Base-by-base conservation (phyloP, 2,329 filamentous ascomycete species). In the Penicillium italicum region DNA sequence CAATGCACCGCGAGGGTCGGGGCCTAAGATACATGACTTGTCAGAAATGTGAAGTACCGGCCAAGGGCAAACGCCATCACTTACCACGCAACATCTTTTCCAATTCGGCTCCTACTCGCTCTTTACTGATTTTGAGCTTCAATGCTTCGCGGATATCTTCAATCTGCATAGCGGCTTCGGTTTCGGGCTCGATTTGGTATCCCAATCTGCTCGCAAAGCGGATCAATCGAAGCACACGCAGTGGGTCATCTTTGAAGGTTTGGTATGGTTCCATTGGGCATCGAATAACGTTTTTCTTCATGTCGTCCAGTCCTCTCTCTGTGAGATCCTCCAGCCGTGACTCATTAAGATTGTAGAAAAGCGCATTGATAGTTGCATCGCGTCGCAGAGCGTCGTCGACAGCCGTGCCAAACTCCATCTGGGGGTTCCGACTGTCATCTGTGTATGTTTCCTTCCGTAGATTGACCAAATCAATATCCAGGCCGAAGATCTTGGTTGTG, bases 391-490 rank as follows among this genome's bases (percentile, higher is more conserved):
- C 93, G 74, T 99, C 93, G 72, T 99, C 91, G 69, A 89, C 82
- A 0, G 93, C 87, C 0, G 91, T 96, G 5, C 93, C 94, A 72
- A 97, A 97, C 70, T 96, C 91, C 82, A 97, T 89, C 65, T 90
- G 82, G 1, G 93, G 93, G 66, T 95, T 96, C 34, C 94, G 85
- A 68, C 90, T 96, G 57, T 94, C 85, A n/a, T 90, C 87, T 0
- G 86, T 83, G 66, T 97, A 97, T 0, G 88, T 92, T 76, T 97
- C 94, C 69, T 91, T 95, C 43, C 93, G 84, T 44, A 97, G 78
- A 70, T 97, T 99, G 65, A 99, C 94, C 68, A 99, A 86, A 70
- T 99, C 93, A 45, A 97, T 83, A 68, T 97, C 93, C 46, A 95
- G 81, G 0, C 89, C 91, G 67, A 96, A 86, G 55, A 97, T 85